phyloP scores from a whole-genome alignment of 176 grass and related monocot species.

The Secale cereale region DNA sequence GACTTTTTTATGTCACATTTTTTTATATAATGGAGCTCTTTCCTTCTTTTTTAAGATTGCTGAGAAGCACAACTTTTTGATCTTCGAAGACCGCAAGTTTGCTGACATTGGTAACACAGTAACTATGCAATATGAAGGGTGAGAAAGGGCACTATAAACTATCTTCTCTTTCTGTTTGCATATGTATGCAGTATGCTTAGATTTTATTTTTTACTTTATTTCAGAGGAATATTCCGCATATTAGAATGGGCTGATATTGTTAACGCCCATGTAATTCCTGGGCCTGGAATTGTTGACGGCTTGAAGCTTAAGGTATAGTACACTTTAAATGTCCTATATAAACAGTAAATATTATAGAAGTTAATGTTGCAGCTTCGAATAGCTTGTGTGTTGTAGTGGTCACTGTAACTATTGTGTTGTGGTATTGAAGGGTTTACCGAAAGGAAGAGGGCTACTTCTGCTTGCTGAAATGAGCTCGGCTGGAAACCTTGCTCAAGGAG shows the following conservation, averaged over 20 bases:
- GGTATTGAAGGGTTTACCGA: no score
- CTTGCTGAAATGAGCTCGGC: no score
- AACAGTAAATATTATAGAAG: no score
- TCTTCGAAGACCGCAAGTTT: slow-evolving; percentile 96
- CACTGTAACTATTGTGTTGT: no score
- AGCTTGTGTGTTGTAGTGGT: not conserved
- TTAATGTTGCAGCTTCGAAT: no score
- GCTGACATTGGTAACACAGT: slow-evolving; percentile 98
- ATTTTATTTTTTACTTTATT: slow-evolving; percentile 7
- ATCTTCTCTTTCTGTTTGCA: slow-evolving; percentile 1
- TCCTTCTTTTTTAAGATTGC: slow-evolving; percentile 54
- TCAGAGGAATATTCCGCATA: no score
- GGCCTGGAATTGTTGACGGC: no score
- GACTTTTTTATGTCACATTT: not conserved
- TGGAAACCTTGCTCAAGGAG: slow-evolving; percentile 83
- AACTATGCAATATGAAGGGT: slow-evolving; percentile 98
- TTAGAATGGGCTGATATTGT: no score
- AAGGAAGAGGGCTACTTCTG: no score
- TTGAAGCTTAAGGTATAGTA: no score
- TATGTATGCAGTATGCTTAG: not conserved
- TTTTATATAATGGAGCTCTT: not conserved
- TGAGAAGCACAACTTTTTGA: slow-evolving; percentile 90
- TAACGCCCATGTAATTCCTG: no score
- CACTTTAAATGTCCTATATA: no score
- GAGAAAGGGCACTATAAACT: slow-evolving; percentile 18